phyloP scores from a whole-genome alignment of 768 basidiomycete species.

The Xerocomellus intermedius region DNA sequence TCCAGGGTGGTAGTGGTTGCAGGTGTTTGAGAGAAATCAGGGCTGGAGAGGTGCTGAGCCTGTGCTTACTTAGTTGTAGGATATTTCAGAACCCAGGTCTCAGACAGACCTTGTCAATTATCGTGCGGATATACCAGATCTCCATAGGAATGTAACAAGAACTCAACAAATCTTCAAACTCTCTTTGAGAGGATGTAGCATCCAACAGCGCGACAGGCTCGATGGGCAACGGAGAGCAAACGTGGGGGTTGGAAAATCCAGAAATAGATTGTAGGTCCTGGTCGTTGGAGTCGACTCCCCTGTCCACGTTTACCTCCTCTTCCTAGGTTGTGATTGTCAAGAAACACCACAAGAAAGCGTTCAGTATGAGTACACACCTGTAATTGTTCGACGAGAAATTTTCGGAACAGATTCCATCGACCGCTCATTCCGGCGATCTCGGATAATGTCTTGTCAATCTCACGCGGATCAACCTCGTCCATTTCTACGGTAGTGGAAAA shows the following conservation, averaged over 20 bases:
- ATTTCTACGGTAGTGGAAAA: constrained; percentile 33
- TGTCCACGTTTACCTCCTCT: constrained; percentile 11
- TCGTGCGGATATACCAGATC: constrained; percentile 83
- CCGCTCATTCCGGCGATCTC: constrained; percentile 89
- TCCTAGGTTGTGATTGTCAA: constrained; percentile 15
- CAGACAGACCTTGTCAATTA: constrained; percentile 76
- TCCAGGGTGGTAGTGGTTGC: constrained; percentile 79
- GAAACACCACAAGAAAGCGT: background rate
- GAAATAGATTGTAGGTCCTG: background rate
- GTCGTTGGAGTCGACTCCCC: background rate
- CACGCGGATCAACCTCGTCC: constrained; percentile 80
- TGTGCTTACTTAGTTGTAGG: constrained; percentile 30
- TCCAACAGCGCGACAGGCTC: constrained; percentile 36
- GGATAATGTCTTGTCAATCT: constrained; percentile 86
- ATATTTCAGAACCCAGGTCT: background rate
- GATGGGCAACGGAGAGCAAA: background rate
- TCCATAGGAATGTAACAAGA: constrained; percentile 89
- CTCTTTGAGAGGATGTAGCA: constrained; percentile 49
- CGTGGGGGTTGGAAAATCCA: background rate
- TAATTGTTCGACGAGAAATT: constrained; percentile 77
- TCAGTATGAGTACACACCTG: constrained; percentile 41
- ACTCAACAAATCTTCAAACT: constrained; percentile 65
- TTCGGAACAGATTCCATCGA: constrained; percentile 87
- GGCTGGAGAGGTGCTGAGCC: constrained; percentile 85
- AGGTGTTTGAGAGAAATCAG: constrained; percentile 64